Evolutionary conservation across 148 eudicot genomes (phyloP).

Genomic region (Cornus kousa): DNA sequence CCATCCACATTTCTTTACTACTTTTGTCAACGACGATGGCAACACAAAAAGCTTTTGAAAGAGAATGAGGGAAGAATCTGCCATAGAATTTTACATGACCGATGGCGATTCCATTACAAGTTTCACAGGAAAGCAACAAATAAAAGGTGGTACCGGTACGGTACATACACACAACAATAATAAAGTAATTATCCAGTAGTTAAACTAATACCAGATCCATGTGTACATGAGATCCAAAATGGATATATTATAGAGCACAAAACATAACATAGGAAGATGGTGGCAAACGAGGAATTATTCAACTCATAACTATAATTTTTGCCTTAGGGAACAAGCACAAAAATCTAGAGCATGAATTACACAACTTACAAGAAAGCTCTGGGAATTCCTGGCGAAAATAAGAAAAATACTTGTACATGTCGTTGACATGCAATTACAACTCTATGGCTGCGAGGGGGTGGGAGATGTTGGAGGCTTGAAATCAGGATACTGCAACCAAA

Average conservation of each 20-base stretch:
- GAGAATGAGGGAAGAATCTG: too few relatives aligned
- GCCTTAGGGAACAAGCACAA: background rate
- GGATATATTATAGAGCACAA: background rate
- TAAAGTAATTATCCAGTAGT: too few relatives aligned
- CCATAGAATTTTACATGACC: too few relatives aligned
- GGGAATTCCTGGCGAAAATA: background rate
- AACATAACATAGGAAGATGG: background rate
- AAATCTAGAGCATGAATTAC: background rate
- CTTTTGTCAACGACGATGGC: too few relatives aligned
- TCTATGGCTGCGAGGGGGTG: conserved; percentile 12
- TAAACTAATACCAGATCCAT: background rate
- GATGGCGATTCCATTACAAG: too few relatives aligned
- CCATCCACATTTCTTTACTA: too few relatives aligned
- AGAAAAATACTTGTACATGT: background rate
- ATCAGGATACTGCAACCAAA: conserved; percentile 83
- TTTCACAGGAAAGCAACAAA: too few relatives aligned
- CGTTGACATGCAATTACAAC: background rate
- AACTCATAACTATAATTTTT: background rate
- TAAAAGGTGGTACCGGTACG: too few relatives aligned
- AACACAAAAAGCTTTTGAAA: too few relatives aligned
- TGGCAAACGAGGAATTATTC: background rate
- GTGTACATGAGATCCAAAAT: background rate
- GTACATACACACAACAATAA: too few relatives aligned
- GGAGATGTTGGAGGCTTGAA: conserved; percentile 95
- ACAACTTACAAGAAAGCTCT: background rate